Base-by-base conservation (phyloP, 2,329 filamentous ascomycete species). In the Chaetothyriales sp. region DNA sequence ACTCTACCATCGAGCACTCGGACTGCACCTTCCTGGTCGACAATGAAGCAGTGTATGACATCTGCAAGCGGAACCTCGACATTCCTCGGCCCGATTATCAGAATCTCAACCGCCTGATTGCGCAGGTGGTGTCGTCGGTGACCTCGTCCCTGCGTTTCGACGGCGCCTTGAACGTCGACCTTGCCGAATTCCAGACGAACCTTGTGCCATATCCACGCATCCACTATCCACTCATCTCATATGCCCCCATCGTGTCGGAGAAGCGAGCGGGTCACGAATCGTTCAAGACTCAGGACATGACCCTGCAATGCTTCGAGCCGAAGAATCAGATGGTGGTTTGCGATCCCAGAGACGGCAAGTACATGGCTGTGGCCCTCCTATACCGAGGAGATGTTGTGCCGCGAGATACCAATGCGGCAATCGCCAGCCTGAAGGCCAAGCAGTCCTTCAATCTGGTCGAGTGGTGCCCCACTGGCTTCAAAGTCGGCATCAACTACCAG, bases 221-320 rank as follows among this genome's bases (percentile, higher is more conserved):
- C 58, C 79, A 83, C 64, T 83, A 81, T 63, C 79, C 79, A 43
- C 66, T 83, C 57, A 80, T 82, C 66, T 76, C 73, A 59, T 83
- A 81, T 59, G 77, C 79, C 1, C 79, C 79, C 2, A 78, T 83
- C 50, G 72, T 81, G 53, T 78, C 75, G 26, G 79, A 80, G 53
- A 74, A 77, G 72, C 86, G 85, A 77, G 86, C 83, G 68, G 78
- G 81, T 46, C 86, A 92, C 65, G 86, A 92, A 74, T 86, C 83
- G 73, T 89, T 89, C 79, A 87, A 86, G 75, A 82, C 88, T 50
- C 77, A 80, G 55, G 86, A 92, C 56, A 68, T 83, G 58, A 82
- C 79, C 56, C 74, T 79, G 62, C 78, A 81, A 64, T 80, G 78
- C 65, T 81, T 81, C 60, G 79, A 83, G 63, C 78, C 78, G 22